phyloP scores from a whole-genome alignment of 805 yeast genomes.

The Wickerhamiella qilinensis region DNA sequence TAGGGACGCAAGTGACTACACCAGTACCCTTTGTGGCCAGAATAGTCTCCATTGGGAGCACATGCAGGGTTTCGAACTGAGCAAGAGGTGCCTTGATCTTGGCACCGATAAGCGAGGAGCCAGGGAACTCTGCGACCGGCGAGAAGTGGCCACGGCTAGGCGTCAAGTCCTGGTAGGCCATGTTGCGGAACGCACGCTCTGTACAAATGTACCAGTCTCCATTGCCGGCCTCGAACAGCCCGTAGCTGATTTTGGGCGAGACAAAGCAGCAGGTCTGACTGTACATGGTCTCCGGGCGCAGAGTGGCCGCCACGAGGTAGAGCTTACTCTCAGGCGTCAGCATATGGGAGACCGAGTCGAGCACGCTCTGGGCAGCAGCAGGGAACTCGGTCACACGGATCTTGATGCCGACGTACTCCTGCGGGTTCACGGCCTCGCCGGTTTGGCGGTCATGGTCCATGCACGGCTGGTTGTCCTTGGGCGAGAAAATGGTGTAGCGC shows the following conservation, averaged over 20 bases:
- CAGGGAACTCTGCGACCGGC: constrained; percentile 44
- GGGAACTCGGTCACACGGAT: constrained; percentile 28
- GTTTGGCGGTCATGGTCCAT: constrained; percentile 97
- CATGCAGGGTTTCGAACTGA: constrained; percentile 48
- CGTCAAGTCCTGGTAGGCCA: constrained; percentile 87
- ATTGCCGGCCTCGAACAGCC: constrained; percentile 73
- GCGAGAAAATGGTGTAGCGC: constrained; percentile 93
- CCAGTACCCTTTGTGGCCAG: constrained; percentile 95
- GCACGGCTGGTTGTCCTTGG: constrained; percentile 97
- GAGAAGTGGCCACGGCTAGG: constrained; percentile 70
- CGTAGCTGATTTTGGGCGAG: constrained; percentile 84
- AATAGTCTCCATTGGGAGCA: constrained; percentile 95
- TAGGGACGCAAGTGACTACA: constrained; percentile 96
- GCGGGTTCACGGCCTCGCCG: constrained; percentile 95
- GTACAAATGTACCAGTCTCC: constrained; percentile 69
- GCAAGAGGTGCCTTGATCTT: constrained; percentile 76
- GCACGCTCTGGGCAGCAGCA: constrained; percentile 33
- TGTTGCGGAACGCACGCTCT: constrained; percentile 90
- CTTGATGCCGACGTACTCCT: constrained; percentile 89
- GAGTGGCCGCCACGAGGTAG: constrained; percentile 85
- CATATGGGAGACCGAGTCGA: constrained; percentile 26
- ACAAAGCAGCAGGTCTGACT: constrained; percentile 98
- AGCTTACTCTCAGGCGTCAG: constrained; percentile 39
- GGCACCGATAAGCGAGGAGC: constrained; percentile 69
- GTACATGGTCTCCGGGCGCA: constrained; percentile 97